Conservation (phyloP, 805 yeast species). For the Diddensiella transvaalensis region DNA sequence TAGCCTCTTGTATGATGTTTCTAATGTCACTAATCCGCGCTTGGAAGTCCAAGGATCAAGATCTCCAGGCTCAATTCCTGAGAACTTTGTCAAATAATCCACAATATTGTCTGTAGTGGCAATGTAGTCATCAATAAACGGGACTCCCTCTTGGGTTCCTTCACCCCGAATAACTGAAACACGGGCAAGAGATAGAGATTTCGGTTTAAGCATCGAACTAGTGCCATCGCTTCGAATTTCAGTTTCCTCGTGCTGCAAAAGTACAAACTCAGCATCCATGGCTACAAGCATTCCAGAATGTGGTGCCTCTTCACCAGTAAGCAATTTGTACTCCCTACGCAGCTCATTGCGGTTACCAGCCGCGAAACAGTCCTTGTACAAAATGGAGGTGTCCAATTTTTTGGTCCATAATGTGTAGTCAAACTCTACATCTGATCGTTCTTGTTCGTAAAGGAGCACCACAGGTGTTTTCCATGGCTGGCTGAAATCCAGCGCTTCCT, state of each 20-base stretch:
- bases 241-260: constrained; percentile 68
- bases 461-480: constrained; percentile 84
- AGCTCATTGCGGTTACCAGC: constrained; percentile 58
- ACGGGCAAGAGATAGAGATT: constrained; percentile 74
- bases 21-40: constrained; percentile 70
- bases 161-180: constrained; percentile 73
- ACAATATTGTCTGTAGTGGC: constrained; percentile 61
- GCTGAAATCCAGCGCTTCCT: constrained; percentile 71
- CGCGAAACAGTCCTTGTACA: constrained; percentile 74
- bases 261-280: constrained; percentile 95
- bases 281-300: constrained; percentile 74
- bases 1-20: constrained; percentile 78
- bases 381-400: constrained; percentile 55
- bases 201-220: constrained; percentile 68
- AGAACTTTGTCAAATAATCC: constrained; percentile 83
- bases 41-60: constrained; percentile 64
- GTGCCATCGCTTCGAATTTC: constrained; percentile 75
- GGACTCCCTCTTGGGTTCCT: constrained; percentile 62
- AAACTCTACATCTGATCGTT: constrained; percentile 32
- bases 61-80: constrained; percentile 95
- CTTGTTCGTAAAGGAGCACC: constrained; percentile 57
- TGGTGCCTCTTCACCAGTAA: constrained; percentile 70
- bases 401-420: constrained; percentile 47
- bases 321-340: constrained; percentile 61
- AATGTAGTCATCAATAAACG: constrained; percentile 92